Conservation (phyloP, 108 stramenopile genomes). For the Schizochytrium sp. region DNA sequence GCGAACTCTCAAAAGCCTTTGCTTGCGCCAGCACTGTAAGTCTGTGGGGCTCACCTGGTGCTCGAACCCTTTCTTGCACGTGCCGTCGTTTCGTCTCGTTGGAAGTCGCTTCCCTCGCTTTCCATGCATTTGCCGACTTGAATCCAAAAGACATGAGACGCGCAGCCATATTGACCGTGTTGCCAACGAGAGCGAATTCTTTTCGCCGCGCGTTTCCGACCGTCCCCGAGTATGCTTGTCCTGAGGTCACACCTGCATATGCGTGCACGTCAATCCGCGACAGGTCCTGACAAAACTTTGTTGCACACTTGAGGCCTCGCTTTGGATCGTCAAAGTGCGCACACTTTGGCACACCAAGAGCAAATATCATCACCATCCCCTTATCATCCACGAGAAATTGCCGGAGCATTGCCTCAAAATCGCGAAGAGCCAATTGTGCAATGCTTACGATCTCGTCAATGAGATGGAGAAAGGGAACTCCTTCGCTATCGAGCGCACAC, state of each 20-base stretch:
- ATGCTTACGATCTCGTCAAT: slow-evolving; percentile 31
- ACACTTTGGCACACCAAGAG: slow-evolving; percentile 26
- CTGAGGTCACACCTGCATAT: slow-evolving; percentile 25
- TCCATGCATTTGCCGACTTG: not conserved
- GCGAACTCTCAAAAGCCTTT: no score
- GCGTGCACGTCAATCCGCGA: not conserved
- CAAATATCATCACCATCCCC: slow-evolving; percentile 38
- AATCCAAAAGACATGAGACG: slow-evolving; percentile 34
- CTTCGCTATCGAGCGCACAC: not conserved
- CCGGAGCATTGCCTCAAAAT: slow-evolving; percentile 30
- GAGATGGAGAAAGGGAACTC: not conserved
- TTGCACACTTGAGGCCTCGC: not conserved
- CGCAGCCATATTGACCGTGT: slow-evolving; percentile 35
- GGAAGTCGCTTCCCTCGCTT: not conserved
- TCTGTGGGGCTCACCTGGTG: not conserved
- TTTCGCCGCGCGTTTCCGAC: slow-evolving; percentile 18
- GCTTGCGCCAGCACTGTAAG: no score
- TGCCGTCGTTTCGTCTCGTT: not conserved
- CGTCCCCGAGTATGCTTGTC: slow-evolving; percentile 31
- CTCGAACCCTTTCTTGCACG: not conserved
- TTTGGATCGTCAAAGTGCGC: not conserved
- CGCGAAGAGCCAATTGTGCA: slow-evolving; percentile 24
- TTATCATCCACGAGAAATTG: slow-evolving; percentile 39
- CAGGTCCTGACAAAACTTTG: not conserved
- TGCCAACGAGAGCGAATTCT: slow-evolving; percentile 35